These are phyloP conservation scores for Lagerstroemia speciosa DNA, from an alignment of 345 rosid species.

Conservation along the genomic window DNA sequence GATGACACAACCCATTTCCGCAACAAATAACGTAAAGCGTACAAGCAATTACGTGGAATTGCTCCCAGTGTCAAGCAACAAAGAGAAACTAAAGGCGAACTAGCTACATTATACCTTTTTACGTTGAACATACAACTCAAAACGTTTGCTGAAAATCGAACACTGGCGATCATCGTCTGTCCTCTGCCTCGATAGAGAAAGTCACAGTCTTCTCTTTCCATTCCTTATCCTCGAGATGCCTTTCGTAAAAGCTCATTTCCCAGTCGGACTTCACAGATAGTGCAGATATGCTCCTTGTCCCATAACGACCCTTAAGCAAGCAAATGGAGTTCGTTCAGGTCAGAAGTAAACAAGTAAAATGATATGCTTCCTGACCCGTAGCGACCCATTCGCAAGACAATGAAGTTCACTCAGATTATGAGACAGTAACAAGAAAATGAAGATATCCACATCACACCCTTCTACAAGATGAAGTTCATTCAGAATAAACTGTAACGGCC, in stretches of 20 bases:
- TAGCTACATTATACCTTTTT: no score
- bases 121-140: no score
- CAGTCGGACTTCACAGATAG: slow-evolving; percentile 38
- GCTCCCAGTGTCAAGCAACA: no score
- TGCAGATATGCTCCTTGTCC: slow-evolving; percentile 66
- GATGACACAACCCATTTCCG: no score
- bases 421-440: no score
- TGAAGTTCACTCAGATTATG: background rate
- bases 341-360: background rate
- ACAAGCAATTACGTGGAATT: no score
- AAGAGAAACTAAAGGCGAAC: no score
- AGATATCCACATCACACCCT: no score
- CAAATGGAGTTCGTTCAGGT: background rate
- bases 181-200: slow-evolving; percentile 7
- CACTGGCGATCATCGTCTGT: background rate
- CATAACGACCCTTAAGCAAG: slow-evolving; percentile 44
- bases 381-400: background rate
- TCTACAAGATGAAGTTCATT: background rate
- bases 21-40: no score
- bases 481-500: background rate
- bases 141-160: no score
- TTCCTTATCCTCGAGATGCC: slow-evolving; percentile 34
- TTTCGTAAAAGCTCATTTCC: slow-evolving; percentile 44
- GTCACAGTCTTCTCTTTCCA: slow-evolving; percentile 42
- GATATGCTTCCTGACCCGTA: background rate